phyloP scores from a whole-genome alignment of 2,329 filamentous ascomycete genomes.

The Pseudodiploospora longispora region DNA sequence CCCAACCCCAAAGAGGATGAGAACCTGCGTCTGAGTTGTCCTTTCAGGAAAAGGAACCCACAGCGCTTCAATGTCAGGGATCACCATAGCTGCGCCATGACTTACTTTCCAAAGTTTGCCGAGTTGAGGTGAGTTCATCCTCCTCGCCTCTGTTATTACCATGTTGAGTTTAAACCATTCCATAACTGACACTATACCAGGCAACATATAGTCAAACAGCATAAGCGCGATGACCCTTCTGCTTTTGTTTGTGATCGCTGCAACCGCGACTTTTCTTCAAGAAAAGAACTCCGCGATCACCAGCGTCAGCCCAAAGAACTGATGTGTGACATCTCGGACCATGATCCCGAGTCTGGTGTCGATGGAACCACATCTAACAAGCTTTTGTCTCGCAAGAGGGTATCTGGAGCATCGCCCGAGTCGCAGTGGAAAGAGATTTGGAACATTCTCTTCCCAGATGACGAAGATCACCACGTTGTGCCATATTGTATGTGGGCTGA shows the following conservation, averaged over 20 bases:
- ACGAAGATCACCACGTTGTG: conserved; percentile 25
- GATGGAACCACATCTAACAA: conserved; percentile 32
- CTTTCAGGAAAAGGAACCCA: conserved; percentile 37
- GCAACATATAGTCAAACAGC: conserved; percentile 36
- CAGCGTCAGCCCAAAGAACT: conserved; percentile 31
- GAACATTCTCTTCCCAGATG: conserved; percentile 34
- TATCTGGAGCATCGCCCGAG: conserved; percentile 28
- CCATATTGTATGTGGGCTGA: conserved; percentile 18
- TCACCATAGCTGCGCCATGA: conserved; percentile 36
- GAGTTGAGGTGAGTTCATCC: conserved; percentile 26
- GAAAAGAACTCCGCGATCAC: conserved; percentile 32
- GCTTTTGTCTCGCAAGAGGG: conserved; percentile 30
- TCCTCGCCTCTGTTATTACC: not conserved
- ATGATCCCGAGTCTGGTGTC: conserved; percentile 32
- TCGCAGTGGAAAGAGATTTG: conserved; percentile 34
- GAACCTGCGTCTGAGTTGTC: conserved; percentile 33
- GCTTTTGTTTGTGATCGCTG: conserved; percentile 33
- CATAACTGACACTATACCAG: conserved; percentile 14
- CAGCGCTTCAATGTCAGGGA: conserved; percentile 38
- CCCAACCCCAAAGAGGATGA: conserved; percentile 28
- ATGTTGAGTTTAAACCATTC: not conserved
- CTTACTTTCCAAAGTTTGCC: conserved; percentile 33
- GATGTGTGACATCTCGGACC: conserved; percentile 33
- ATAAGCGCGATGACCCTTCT: conserved; percentile 32
- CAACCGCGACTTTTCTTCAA: conserved; percentile 28